Conservation (phyloP, 2,329 filamentous ascomycete genomes). For the Juglanconis sp. region DNA sequence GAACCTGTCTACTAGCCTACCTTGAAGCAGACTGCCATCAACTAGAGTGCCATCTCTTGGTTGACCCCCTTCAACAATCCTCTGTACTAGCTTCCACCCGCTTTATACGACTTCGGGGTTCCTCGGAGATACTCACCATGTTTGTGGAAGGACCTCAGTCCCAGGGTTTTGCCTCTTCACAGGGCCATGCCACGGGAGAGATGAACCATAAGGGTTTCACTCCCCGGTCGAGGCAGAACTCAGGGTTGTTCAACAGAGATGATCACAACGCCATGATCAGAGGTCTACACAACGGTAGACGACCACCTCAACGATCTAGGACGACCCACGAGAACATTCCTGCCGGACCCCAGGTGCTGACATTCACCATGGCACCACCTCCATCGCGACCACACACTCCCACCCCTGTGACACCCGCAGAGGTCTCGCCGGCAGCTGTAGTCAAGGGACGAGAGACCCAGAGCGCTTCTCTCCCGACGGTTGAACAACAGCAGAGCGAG, state of each 20-base stretch:
- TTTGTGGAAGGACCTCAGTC: constrained; percentile 14
- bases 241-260: constrained; percentile 33
- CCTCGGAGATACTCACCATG: background rate
- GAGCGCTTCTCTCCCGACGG: background rate
- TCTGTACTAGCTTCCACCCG: background rate
- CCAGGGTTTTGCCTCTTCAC: constrained; percentile 5
- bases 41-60: background rate
- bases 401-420: background rate
- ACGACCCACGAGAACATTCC: constrained; percentile 19
- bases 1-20: no score
- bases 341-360: constrained; percentile 14
- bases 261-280: constrained; percentile 35
- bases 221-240: constrained; percentile 20
- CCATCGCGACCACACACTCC: constrained; percentile 8
- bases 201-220: constrained; percentile 12
- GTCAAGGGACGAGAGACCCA: background rate
- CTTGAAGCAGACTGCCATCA: background rate
- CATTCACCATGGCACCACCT: constrained; percentile 10
- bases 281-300: constrained; percentile 28
- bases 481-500: constrained; percentile 11
- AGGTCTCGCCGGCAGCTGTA: background rate
- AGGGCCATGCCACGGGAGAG: constrained; percentile 4
- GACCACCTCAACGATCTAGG: constrained; percentile 17
- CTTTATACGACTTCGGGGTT: background rate
- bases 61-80: no score